Evolutionary conservation across 257 asterid genomes (phyloP), one percentile per base, ranked within the genome.

Genomic region (Penstemon eatonii): DNA sequence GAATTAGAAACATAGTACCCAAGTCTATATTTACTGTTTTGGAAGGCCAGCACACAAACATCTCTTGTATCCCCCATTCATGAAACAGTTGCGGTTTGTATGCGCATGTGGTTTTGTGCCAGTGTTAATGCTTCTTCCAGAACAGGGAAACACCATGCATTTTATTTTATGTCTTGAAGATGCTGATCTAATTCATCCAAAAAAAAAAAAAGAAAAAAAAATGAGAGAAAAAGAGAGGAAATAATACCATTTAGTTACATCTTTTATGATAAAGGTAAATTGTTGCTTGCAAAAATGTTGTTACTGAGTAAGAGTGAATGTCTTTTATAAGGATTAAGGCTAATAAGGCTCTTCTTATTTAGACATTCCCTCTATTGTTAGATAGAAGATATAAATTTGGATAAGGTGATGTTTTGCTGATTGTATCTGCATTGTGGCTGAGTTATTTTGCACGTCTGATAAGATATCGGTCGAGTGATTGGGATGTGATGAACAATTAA

Each of bases 391-490:
- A 50, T 51, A 69, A 47, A 39, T 50, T 59, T 47, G 62, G 47
- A 70, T 67, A 47, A 46, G 13, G 37, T 65, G 46, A 19, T 59
- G 10, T 38, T 49, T 42, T 55, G 68, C 66, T 44, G 60, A 52
- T 68, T 25, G 33, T 25, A 25, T 25, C 33, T 49, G 18, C 18
- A 49, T 49, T 49, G 72, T 39, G 6, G 45, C 42, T 38, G 19
- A 64, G 50, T 65, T 59, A 41, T 49, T 44, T 64, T 66, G 54
- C 60, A 46, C 46, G 10, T 60, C 72, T 44, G 19, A 11, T 15
- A 65, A 59, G 52, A 54, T 59, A 60, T 41, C 59, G 44, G 52
- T 52, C 64, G 42, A 4, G 50, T 67, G 41, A 66, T 37, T 65
- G 51, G 45, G 57, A 12, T 50, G 62, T 44, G 46, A 37, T 66